Base-by-base conservation (phyloP, 140 eudicot species). In the Ambrosia hybrid region DNA sequence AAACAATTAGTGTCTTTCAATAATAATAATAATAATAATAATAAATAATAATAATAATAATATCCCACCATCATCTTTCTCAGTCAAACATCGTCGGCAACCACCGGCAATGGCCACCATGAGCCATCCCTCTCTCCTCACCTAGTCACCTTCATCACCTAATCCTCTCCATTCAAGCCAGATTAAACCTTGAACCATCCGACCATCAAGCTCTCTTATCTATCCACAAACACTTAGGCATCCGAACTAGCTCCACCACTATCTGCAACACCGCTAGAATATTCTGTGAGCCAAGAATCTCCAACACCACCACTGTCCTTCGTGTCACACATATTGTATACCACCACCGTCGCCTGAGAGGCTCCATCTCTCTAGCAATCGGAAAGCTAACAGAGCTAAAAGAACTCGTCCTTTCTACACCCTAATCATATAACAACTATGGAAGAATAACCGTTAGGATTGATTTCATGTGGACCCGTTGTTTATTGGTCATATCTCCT, bases 371-470 rank as follows among this genome's bases (percentile, higher is more conserved):
- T 45, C 94, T 94, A 6, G 83, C 84, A 3, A 86, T 90, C 45
- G 96, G 96, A 1, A 71, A 65, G 57, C 83, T 90, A n/a, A 55
- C 89, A n/a, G 96, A 93, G 83, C 97, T 90, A n/a, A 85, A 78
- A 77, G 97, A 93, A 61, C 89, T 93, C n/a, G 76, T 88, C 0
- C 36, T 93, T 4, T 51, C 85, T n/a, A n/a, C n/a, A n/a, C n/a
- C n/a, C n/a, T n/a, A n/a, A n/a, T n/a, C n/a, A n/a, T n/a, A n/a
- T n/a, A n/a, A n/a, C n/a, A n/a, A n/a, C n/a, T n/a, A n/a, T n/a
- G n/a, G n/a, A n/a, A n/a, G n/a, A n/a, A n/a, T n/a, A n/a, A n/a
- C n/a, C n/a, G n/a, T n/a, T n/a, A n/a, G n/a, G n/a, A n/a, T n/a
- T n/a, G n/a, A n/a, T n/a, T n/a, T n/a, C n/a, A n/a, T n/a, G n/a